A percentile compares a stretch with the other conserved stretches of the same genome.
Evolutionary conservation across 2,329 filamentous ascomycete genomes (phyloP).

Genomic region (Anisogramma anomala): DNA sequence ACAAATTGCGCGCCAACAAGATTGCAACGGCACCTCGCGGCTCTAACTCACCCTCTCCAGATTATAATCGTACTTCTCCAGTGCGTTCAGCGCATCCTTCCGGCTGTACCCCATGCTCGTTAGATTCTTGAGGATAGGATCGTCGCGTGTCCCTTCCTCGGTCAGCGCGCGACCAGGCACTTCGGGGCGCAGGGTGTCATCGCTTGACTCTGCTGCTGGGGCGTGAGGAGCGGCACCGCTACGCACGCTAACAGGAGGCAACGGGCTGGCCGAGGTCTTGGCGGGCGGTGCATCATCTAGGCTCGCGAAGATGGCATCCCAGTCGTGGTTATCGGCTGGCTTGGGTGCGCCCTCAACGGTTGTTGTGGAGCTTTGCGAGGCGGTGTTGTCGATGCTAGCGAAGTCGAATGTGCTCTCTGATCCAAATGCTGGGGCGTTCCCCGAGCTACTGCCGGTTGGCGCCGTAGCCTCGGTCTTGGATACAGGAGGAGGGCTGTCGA

Average conservation of each 20-base stretch:
- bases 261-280: constrained; percentile 19
- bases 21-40: neutral
- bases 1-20: neutral
- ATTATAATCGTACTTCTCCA: constrained; percentile 95
- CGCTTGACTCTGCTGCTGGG: constrained; percentile 18
- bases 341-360: constrained; percentile 27
- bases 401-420: constrained; percentile 51
- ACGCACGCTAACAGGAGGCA: constrained; percentile 13
- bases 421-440: constrained; percentile 27
- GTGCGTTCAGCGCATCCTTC: constrained; percentile 58
- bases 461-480: constrained; percentile 43
- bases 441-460: constrained; percentile 14
- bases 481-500: constrained; percentile 56
- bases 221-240: constrained; percentile 18
- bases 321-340: constrained; percentile 57
- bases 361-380: constrained; percentile 21
- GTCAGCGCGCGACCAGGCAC: constrained; percentile 54
- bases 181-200: constrained; percentile 15
- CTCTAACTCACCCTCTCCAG: constrained; percentile 66
- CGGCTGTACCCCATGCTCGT: constrained; percentile 82
- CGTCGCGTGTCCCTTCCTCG: constrained; percentile 69
- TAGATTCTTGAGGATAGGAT: constrained; percentile 80
- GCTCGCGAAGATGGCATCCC: constrained; percentile 87
- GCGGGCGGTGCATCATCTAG: constrained; percentile 43
- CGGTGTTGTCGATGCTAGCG: constrained; percentile 32